A percentile compares a stretch with the other conserved stretches of the same genome.
Evolutionary conservation across 768 basidiomycete genomes (phyloP).

Genomic region (Termitomyces titanicus): DNA sequence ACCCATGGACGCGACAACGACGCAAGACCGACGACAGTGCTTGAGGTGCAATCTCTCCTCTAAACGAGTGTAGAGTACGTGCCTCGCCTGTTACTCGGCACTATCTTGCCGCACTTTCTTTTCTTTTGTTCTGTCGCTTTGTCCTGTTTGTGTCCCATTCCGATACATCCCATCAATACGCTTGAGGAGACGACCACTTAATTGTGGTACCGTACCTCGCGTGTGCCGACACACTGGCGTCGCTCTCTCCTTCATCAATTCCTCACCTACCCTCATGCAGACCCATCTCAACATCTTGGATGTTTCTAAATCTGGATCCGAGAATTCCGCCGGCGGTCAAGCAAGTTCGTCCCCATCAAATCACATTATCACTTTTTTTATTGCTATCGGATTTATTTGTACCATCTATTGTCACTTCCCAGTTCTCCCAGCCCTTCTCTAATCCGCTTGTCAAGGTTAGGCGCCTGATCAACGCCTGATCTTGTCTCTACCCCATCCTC

Average conservation of each 20-base stretch:
- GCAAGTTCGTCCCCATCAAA: slow-evolving; percentile 10
- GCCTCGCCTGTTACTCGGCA: slow-evolving; percentile 48
- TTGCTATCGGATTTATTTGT: slow-evolving; percentile 41
- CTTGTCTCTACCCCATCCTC: slow-evolving; percentile 10
- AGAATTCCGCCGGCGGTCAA: slow-evolving; percentile 16
- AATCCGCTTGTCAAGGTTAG: slow-evolving; percentile 19
- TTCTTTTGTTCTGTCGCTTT: slow-evolving; percentile 33
- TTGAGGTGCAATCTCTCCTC: slow-evolving; percentile 55
- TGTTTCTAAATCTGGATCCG: slow-evolving; percentile 15
- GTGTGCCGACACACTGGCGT: slow-evolving; percentile 75
- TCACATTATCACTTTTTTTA: slow-evolving; percentile 39
- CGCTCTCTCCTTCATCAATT: slow-evolving; percentile 30
- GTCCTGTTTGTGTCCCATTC: slow-evolving; percentile 43
- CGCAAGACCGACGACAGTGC: slow-evolving; percentile 64
- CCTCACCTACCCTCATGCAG: slow-evolving; percentile 23
- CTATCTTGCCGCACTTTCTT: slow-evolving; percentile 54
- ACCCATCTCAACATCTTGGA: slow-evolving; percentile 24
- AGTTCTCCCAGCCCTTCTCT: not conserved
- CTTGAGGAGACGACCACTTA: slow-evolving; percentile 81
- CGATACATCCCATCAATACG: slow-evolving; percentile 48
- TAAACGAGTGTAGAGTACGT: slow-evolving; percentile 46
- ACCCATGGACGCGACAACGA: slow-evolving; percentile 53
- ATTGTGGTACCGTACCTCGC: slow-evolving; percentile 78
- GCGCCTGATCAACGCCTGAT: slow-evolving; percentile 41
- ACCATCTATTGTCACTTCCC: slow-evolving; percentile 11